A percentile compares a stretch with the other conserved stretches of the same genome.
phyloP scores from a whole-genome alignment of 805 yeast species.

The Maudiozyma pseudohumilis region DNA sequence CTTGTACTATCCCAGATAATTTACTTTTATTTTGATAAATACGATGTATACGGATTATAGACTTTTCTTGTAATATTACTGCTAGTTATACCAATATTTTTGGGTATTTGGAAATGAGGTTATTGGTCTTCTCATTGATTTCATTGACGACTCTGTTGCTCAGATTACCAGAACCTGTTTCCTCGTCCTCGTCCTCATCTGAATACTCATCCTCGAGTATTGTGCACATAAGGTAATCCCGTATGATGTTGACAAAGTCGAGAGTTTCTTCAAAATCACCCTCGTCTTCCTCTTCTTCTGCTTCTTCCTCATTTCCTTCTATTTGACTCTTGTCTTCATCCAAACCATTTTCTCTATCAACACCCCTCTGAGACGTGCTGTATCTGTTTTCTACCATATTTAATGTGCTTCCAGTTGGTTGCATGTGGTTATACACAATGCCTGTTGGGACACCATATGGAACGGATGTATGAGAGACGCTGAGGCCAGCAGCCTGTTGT shows the following conservation, averaged over 20 bases:
- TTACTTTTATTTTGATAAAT: too few relatives aligned
- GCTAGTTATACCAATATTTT: too few relatives aligned
- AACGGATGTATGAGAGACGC: conserved; percentile 6
- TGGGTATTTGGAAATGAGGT: conserved; percentile 1
- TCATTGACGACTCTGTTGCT: too few relatives aligned
- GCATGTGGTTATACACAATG: background rate
- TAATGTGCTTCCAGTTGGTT: conserved; percentile 1
- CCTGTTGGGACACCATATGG: background rate
- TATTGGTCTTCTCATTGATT: too few relatives aligned
- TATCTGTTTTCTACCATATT: conserved; percentile 6
- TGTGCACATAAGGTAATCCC: conserved; percentile 23
- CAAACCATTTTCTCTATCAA: conserved; percentile 1
- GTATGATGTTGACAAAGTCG: conserved; percentile 17
- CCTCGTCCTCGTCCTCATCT: conserved; percentile 6
- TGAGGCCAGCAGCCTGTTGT: background rate
- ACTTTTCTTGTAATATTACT: too few relatives aligned
- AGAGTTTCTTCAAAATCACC: conserved; percentile 12
- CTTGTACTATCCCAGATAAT: too few relatives aligned
- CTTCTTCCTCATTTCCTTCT: conserved; percentile 4
- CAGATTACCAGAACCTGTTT: too few relatives aligned
- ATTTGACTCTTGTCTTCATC: too few relatives aligned
- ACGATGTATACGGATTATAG: too few relatives aligned
- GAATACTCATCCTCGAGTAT: conserved; percentile 22
- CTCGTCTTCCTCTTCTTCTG: conserved; percentile 5
- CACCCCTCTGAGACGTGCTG: conserved; percentile 17